Conservation (phyloP, 306 rosid species). For the Malus orientalis region DNA sequence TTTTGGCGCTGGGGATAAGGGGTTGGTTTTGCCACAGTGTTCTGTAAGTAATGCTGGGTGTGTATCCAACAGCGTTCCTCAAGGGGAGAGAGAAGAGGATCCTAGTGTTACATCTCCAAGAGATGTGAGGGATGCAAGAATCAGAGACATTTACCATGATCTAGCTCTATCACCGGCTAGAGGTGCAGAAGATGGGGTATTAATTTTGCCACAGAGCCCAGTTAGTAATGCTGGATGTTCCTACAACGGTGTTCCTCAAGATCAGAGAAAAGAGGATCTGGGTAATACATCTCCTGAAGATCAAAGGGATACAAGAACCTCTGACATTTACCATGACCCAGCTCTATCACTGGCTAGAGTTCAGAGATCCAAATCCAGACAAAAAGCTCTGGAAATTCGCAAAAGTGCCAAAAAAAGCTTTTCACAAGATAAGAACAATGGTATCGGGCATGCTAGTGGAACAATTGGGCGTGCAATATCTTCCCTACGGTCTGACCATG, state of each 20-base stretch:
- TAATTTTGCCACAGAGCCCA: conserved; percentile 32
- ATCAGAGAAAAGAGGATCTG: conserved; percentile 26
- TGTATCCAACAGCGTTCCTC: conserved; percentile 30
- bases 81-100: conserved; percentile 30
- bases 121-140: conserved; percentile 15
- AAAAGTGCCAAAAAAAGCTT: conserved; percentile 42
- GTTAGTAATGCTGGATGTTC: conserved; percentile 34
- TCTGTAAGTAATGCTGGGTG: conserved; percentile 35
- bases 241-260: conserved; percentile 31
- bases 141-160: conserved; percentile 32
- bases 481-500: conserved; percentile 27
- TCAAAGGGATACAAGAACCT: conserved; percentile 15
- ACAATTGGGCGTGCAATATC: conserved; percentile 27
- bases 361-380: conserved; percentile 83
- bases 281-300: conserved; percentile 20
- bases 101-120: conserved; percentile 22
- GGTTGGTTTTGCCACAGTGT: conserved; percentile 31
- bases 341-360: conserved; percentile 63
- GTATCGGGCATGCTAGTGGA: conserved; percentile 22
- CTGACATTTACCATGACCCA: conserved; percentile 39
- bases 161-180: conserved; percentile 53
- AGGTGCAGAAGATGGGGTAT: conserved; percentile 18
- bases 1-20: conserved; percentile 16
- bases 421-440: conserved; percentile 24
- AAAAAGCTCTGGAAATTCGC: conserved; percentile 70